Evolutionary conservation across 352 stramenopile species (phyloP).

Genomic region (Phytophthora megakarya): DNA sequence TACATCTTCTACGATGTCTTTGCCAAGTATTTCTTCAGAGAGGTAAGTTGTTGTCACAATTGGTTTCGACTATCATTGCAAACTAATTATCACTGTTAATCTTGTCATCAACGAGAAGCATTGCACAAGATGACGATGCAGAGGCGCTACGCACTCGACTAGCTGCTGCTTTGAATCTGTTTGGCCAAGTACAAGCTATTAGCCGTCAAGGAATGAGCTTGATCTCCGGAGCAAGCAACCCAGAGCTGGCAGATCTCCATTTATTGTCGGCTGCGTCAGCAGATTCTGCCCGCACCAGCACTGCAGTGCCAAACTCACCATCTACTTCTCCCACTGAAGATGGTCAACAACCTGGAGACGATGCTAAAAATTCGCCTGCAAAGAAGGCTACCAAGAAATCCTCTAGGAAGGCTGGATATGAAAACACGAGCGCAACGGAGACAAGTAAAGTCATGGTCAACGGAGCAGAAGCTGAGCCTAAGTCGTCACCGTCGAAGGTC

Average conservation of each 20-base stretch:
- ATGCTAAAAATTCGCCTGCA: conserved; percentile 3
- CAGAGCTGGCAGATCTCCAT: conserved; percentile 30
- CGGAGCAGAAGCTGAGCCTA: conserved; percentile 19
- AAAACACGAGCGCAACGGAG: conserved; percentile 5
- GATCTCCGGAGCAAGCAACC: conserved; percentile 14
- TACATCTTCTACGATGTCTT: conserved; percentile 3
- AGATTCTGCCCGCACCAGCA: conserved; percentile 11
- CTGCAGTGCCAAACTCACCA: conserved; percentile 15
- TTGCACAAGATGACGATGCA: conserved; percentile 18
- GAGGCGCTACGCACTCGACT: conserved; percentile 23
- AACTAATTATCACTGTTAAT: neutral
- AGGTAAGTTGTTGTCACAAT: conserved; percentile 16
- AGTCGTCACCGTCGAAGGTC: conserved; percentile 21
- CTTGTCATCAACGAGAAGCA: conserved; percentile 18
- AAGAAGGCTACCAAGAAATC: neutral
- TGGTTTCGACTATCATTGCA: neutral
- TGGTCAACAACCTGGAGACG: conserved; percentile 3
- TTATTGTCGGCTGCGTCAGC: conserved; percentile 28
- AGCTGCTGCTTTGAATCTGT: conserved; percentile 29
- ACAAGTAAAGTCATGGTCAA: neutral
- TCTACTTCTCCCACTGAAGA: conserved; percentile 13
- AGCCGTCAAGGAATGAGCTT: conserved; percentile 22
- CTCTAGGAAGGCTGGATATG: conserved; percentile 5
- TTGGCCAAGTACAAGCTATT: conserved; percentile 36
- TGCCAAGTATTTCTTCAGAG: conserved; percentile 1